phyloP scores from a whole-genome alignment of 1,284 basidiomycete genomes.

The Austroboletus niveus region DNA sequence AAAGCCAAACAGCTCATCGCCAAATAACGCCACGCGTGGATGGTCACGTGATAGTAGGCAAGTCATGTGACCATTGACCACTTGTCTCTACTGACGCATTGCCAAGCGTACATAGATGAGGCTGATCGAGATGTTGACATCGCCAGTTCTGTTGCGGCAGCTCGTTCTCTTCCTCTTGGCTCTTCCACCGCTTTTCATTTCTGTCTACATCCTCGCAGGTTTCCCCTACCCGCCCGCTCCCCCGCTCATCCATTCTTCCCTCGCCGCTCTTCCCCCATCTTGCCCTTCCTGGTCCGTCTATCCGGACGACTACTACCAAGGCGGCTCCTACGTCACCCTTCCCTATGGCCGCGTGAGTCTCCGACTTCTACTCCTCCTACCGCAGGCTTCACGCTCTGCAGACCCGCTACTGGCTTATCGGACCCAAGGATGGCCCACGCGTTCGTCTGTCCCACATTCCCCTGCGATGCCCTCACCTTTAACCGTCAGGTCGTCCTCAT shows the following conservation, averaged over 20 bases:
- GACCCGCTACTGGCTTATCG: constrained; percentile 73
- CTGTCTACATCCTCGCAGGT: constrained; percentile 56
- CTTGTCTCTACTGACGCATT: no score
- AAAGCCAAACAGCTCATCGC: constrained; percentile 24
- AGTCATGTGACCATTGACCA: constrained; percentile 20
- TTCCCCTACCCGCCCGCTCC: constrained; percentile 58
- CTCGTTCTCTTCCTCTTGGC: constrained; percentile 55
- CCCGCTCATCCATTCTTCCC: constrained; percentile 50
- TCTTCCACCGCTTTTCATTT: constrained; percentile 56
- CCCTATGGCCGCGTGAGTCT: constrained; percentile 55
- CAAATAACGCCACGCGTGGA: constrained; percentile 35
- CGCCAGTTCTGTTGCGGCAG: constrained; percentile 11
- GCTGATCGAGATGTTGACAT: constrained; percentile 11
- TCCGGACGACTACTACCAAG: constrained; percentile 62
- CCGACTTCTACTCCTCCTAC: not conserved
- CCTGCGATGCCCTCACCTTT: not conserved
- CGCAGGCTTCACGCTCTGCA: constrained; percentile 32
- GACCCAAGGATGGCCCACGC: constrained; percentile 65
- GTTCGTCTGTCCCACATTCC: constrained; percentile 36
- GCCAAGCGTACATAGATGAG: constrained; percentile 6
- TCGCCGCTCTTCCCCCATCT: constrained; percentile 53
- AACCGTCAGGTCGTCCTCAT: constrained; percentile 62
- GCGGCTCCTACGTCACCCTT: constrained; percentile 61
- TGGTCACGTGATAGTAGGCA: constrained; percentile 29
- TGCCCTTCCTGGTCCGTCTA: constrained; percentile 65